These are phyloP conservation scores for Tetrahymena elliotti DNA, from an alignment of 73 alveolate genomes.

Conservation along the genomic window DNA sequence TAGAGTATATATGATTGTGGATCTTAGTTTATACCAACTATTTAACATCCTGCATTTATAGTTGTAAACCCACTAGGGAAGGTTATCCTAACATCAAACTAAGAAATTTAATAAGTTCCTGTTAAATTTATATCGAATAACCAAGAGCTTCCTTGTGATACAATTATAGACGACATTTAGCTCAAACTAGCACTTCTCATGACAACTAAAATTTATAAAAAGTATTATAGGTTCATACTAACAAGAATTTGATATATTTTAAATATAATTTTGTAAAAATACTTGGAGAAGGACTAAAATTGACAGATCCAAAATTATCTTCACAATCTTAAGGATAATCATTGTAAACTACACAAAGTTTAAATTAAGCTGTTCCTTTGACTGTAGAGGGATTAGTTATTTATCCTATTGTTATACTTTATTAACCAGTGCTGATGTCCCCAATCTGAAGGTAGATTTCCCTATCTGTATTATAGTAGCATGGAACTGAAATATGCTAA, in stretches of 20 bases:
- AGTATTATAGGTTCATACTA: too few relatives aligned
- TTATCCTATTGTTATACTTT: background rate
- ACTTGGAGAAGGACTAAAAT: background rate
- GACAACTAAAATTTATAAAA: background rate
- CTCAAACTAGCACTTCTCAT: background rate
- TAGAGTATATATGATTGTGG: background rate
- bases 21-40: background rate
- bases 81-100: background rate
- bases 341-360: background rate
- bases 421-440: background rate
- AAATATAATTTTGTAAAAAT: background rate
- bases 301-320: background rate
- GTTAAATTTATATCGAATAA: background rate
- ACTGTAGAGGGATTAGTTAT: background rate
- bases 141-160: background rate
- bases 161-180: background rate
- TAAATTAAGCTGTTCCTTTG: background rate
- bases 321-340: background rate
- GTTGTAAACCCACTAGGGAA: background rate
- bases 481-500: background rate
- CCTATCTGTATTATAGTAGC: background rate
- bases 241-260: too few relatives aligned
- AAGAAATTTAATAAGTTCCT: background rate
- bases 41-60: background rate
- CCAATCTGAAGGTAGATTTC: background rate